phyloP scores from a whole-genome alignment of 2,329 filamentous ascomycete genomes.

The Scedosporium dehoogii region DNA sequence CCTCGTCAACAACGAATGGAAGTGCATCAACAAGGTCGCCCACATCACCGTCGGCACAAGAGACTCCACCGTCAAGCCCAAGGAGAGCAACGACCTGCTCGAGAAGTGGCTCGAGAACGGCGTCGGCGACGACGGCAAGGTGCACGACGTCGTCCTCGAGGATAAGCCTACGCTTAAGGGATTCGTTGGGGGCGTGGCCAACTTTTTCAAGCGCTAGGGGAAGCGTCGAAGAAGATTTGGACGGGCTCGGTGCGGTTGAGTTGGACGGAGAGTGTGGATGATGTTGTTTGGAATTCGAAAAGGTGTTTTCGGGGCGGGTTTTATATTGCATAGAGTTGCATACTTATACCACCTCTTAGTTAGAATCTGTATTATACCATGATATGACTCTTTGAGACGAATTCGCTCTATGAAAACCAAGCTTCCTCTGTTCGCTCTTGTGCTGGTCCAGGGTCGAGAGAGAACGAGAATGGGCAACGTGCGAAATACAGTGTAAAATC shows the following conservation, averaged over 20 bases:
- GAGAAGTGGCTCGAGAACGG: constrained; percentile 59
- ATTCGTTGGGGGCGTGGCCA: constrained; percentile 31
- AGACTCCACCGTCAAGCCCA: constrained; percentile 67
- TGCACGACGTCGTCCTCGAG: constrained; percentile 39
- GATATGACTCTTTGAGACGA: neutral
- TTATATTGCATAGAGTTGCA: neutral
- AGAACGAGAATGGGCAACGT: neutral
- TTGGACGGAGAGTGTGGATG: neutral
- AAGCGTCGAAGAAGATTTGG: neutral
- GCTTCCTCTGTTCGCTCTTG: too few relatives aligned
- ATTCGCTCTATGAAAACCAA: neutral
- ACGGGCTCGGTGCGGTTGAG: neutral
- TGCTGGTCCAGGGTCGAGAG: too few relatives aligned
- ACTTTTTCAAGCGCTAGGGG: constrained; percentile 1
- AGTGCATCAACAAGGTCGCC: constrained; percentile 66
- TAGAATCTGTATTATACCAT: neutral
- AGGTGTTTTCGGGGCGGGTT: neutral
- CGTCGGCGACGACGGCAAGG: constrained; percentile 25
- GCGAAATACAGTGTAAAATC: neutral
- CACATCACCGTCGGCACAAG: constrained; percentile 88
- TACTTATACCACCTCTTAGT: neutral
- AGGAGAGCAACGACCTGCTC: constrained; percentile 85
- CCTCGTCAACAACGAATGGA: constrained; percentile 51
- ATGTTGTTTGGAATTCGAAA: neutral
- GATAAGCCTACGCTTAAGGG: constrained; percentile 38